A percentile compares a stretch with the other conserved stretches of the same genome.
Evolutionary conservation across 495 filamentous ascomycete genomes (phyloP).

Genomic region (Filosporella fistucella): DNA sequence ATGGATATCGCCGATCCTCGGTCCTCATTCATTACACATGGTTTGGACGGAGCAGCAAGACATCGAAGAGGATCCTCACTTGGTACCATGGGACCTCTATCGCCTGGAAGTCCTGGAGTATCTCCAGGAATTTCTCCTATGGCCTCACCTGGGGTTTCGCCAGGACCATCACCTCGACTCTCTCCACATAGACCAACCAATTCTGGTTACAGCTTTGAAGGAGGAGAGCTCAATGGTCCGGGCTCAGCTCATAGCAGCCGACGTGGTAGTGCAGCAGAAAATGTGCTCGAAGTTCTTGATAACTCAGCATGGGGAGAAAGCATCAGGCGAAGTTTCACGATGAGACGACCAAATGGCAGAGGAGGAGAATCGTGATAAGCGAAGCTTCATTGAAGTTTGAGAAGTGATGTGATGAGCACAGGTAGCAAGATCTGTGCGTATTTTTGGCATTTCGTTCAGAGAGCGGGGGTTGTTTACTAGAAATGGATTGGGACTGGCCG

Average conservation of each 20-base stretch:
- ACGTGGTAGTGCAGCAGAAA: conserved; percentile 62
- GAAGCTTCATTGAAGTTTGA: conserved; percentile 14
- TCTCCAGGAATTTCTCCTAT: conserved; percentile 10
- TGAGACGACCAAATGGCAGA: conserved; percentile 44
- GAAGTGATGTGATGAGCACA: conserved; percentile 6
- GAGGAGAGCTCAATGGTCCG: conserved; percentile 22
- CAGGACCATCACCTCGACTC: conserved; percentile 12
- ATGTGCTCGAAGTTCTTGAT: conserved; percentile 76
- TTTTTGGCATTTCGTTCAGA: conserved; percentile 7
- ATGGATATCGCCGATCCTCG: conserved; percentile 8
- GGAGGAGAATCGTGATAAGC: conserved; percentile 8
- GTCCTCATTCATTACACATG: conserved; percentile 20
- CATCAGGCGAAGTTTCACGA: conserved; percentile 82
- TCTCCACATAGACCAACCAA: conserved; percentile 22
- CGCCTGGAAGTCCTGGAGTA: conserved; percentile 10
- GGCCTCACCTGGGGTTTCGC: neutral
- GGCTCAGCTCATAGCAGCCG: conserved; percentile 36
- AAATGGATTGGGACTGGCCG: conserved; percentile 10
- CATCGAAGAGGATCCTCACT: conserved; percentile 29
- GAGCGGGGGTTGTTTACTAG: conserved; percentile 5
- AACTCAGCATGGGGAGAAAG: conserved; percentile 91
- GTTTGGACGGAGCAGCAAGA: conserved; percentile 18
- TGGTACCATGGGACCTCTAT: neutral
- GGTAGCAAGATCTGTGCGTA: conserved; percentile 1
- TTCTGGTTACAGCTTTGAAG: conserved; percentile 25